A percentile compares a stretch with the other conserved stretches of the same genome.
Evolutionary conservation across 2,329 filamentous ascomycete genomes (phyloP).

Genomic region (Penicillium freii): DNA sequence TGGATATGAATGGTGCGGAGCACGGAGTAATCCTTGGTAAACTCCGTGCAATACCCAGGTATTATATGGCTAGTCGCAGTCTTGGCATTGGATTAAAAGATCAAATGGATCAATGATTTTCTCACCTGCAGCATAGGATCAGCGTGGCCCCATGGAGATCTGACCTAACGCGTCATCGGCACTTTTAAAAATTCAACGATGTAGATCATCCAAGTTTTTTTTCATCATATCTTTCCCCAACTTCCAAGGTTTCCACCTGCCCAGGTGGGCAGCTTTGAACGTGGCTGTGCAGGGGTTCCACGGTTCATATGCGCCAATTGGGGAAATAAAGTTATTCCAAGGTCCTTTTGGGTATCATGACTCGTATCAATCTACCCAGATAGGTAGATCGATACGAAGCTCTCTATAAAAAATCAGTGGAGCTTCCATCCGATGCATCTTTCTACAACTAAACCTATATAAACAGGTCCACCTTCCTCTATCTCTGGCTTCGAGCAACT

Average conservation of each 20-base stretch:
- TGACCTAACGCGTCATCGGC: slow-evolving; percentile 1
- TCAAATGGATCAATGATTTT: not conserved
- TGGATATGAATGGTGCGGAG: not conserved
- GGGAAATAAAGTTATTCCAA: not conserved
- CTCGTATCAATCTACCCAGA: no score
- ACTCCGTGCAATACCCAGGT: not conserved
- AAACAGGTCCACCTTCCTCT: no score
- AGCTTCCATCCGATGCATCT: no score
- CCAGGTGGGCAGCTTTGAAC: not conserved
- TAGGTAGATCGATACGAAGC: no score
- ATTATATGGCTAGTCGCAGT: not conserved
- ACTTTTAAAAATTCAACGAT: not conserved
- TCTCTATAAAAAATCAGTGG: no score
- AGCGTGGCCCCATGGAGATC: slow-evolving; percentile 4
- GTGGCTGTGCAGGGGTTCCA: no score
- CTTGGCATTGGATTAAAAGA: slow-evolving; percentile 6
- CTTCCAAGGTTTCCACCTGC: no score
- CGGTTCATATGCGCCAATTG: no score
- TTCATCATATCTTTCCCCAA: not conserved
- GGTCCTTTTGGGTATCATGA: no score
- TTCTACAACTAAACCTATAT: no score
- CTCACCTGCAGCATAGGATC: slow-evolving; percentile 1
- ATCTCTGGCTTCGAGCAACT: no score
- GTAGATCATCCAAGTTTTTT: slow-evolving; percentile 2
- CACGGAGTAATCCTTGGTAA: not conserved